phyloP scores from a whole-genome alignment of 805 yeast species.

The Pichia insulana region DNA sequence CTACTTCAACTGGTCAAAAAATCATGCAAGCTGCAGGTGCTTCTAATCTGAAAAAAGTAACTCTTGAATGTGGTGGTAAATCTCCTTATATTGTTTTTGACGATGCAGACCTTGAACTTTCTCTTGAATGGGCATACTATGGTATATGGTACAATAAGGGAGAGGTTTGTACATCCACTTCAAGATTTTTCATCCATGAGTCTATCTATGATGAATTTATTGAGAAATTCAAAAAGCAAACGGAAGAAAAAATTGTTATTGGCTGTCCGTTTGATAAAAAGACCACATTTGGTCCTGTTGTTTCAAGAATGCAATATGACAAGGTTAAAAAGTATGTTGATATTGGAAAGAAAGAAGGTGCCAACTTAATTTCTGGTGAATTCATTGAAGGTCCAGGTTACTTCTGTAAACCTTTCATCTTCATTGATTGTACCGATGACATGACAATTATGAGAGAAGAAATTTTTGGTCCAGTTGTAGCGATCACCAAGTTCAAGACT shows the following conservation, averaged over 20 bases:
- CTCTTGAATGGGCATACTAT: constrained; percentile 40
- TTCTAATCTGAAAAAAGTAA: constrained; percentile 45
- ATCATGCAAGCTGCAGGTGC: constrained; percentile 62
- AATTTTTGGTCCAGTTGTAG: constrained; percentile 75
- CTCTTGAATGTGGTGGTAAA: constrained; percentile 56
- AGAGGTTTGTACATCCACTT: constrained; percentile 40
- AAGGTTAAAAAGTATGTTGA: constrained; percentile 62
- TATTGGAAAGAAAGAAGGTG: constrained; percentile 62
- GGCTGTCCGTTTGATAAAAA: constrained; percentile 63
- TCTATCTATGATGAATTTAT: constrained; percentile 34
- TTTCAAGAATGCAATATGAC: constrained; percentile 54
- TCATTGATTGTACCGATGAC: constrained; percentile 57
- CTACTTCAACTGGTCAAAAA: constrained; percentile 63
- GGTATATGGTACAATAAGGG: constrained; percentile 42
- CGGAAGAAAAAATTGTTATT: constrained; percentile 39
- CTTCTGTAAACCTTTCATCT: constrained; percentile 64
- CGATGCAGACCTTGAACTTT: constrained; percentile 47
- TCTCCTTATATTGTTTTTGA: constrained; percentile 44
- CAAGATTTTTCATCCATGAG: constrained; percentile 38
- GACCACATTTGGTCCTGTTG: constrained; percentile 67
- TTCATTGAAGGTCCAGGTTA: constrained; percentile 51
- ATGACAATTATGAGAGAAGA: constrained; percentile 63
- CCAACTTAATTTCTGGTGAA: constrained; percentile 62
- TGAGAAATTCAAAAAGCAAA: constrained; percentile 30
- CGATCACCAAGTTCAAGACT: constrained; percentile 56